A percentile compares a stretch with the other conserved stretches of the same genome.
These are phyloP conservation scores for Parachaetomium inaequale DNA, from an alignment of 495 filamentous ascomycete species.

Conservation along the genomic window DNA sequence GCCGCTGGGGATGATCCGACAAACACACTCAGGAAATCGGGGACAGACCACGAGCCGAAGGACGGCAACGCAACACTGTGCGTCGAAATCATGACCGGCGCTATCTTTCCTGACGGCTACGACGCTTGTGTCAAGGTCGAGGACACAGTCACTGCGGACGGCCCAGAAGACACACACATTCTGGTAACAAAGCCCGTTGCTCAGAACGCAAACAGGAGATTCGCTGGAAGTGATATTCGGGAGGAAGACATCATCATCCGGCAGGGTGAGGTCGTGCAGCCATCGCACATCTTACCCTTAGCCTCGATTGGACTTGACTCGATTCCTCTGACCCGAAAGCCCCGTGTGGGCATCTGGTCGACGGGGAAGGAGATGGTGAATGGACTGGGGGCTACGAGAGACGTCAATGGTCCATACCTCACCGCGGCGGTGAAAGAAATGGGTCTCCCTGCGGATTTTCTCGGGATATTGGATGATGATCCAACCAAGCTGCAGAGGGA, in stretches of 20 bases:
- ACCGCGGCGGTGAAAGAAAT: background rate
- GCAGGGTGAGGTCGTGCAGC: background rate
- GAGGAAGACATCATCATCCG: background rate
- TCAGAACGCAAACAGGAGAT: background rate
- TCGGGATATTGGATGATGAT: background rate
- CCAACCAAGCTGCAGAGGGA: background rate
- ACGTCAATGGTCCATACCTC: background rate
- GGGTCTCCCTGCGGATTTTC: background rate
- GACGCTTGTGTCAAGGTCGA: constrained; percentile 2
- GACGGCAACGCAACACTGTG: background rate
- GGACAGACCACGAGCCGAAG: background rate
- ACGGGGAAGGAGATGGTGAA: background rate
- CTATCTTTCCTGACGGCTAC: background rate
- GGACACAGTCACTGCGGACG: background rate
- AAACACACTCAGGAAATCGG: background rate
- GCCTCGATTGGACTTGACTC: background rate
- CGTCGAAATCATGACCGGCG: constrained; percentile 6
- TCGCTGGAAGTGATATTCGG: background rate
- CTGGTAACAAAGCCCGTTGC: background rate
- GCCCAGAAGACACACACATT: background rate
- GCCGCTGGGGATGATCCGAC: background rate
- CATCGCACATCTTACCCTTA: background rate
- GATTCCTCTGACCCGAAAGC: background rate
- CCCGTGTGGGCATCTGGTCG: background rate
- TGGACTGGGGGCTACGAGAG: background rate